Percentiles rank a stretch among this genome's conserved stretches.
These are phyloP conservation scores for Arthroderma sp. DNA, from an alignment of 2,329 filamentous ascomycete genomes.

Conservation along the genomic window DNA sequence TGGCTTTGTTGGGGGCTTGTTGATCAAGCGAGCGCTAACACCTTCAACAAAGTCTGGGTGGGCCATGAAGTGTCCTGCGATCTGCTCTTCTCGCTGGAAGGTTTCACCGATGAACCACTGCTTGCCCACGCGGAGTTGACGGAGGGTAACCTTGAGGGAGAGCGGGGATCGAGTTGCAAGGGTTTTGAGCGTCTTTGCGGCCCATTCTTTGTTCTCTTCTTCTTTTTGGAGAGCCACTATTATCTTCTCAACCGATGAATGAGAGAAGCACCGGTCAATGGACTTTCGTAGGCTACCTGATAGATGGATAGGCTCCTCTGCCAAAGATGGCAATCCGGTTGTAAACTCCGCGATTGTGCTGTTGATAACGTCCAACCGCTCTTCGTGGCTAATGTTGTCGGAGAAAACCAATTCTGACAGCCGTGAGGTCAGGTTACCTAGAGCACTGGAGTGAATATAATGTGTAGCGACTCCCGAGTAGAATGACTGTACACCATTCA, in stretches of 20 bases:
- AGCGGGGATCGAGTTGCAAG: constrained; percentile 72
- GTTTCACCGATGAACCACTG: constrained; percentile 71
- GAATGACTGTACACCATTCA: constrained; percentile 73
- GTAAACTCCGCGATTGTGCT: constrained; percentile 82
- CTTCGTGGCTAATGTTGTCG: constrained; percentile 52
- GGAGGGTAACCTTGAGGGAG: constrained; percentile 68
- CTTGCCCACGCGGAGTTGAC: constrained; percentile 64
- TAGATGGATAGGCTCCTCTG: constrained; percentile 51
- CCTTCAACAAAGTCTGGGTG: constrained; percentile 86
- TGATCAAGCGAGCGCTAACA: constrained; percentile 66
- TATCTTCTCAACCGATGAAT: constrained; percentile 56
- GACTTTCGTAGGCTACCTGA: constrained; percentile 58
- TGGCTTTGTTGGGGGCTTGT: constrained; percentile 52
- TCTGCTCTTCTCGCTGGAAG: constrained; percentile 73
- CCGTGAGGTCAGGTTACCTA: constrained; percentile 68
- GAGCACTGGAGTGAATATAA: constrained; percentile 81
- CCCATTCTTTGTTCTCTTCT: constrained; percentile 55
- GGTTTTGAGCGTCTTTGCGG: constrained; percentile 59
- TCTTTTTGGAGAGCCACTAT: constrained; percentile 50
- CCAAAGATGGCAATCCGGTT: constrained; percentile 57
- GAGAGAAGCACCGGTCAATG: constrained; percentile 72
- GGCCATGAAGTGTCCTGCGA: constrained; percentile 78
- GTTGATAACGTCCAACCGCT: constrained; percentile 62
- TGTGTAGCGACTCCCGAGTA: constrained; percentile 90
- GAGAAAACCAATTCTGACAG: constrained; percentile 80